These are phyloP conservation scores for Irpex sp. DNA, from an alignment of 1,284 basidiomycete genomes.

Conservation along the genomic window DNA sequence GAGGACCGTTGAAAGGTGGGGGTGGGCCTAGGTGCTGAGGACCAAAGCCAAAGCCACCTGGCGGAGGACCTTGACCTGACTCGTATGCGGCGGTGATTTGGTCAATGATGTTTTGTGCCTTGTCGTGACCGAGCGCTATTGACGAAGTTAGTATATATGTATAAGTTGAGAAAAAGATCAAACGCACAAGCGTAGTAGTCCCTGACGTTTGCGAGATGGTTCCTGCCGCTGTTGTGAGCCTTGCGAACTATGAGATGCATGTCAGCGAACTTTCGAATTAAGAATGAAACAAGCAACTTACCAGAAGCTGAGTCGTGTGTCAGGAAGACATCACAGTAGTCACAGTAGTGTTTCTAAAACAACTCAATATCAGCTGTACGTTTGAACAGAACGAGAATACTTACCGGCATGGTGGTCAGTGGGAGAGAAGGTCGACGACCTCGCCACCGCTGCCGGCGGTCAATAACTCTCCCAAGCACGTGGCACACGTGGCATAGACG, in stretches of 20 bases:
- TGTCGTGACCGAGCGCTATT: conserved; percentile 88
- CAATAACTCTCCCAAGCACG: conserved; percentile 11
- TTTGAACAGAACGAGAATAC: conserved; percentile 16
- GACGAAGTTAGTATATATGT: conserved; percentile 7
- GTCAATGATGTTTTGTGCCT: conserved; percentile 94
- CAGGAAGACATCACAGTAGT: conserved; percentile 89
- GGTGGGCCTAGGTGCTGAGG: conserved; percentile 57
- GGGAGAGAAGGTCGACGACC: conserved; percentile 5
- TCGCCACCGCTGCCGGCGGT: conserved; percentile 11
- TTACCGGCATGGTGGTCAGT: conserved; percentile 44
- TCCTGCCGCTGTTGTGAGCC: conserved; percentile 95
- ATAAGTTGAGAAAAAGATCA: background rate
- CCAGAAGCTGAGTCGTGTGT: conserved; percentile 89
- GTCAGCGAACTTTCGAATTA: conserved; percentile 9
- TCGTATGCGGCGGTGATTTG: conserved; percentile 92
- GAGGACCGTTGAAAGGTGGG: conserved; percentile 42
- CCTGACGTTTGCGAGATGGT: conserved; percentile 93
- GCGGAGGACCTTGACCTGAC: conserved; percentile 75
- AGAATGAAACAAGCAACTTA: conserved; percentile 22
- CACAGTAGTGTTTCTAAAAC: conserved; percentile 78
- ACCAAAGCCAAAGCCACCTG: conserved; percentile 76
- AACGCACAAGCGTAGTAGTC: conserved; percentile 92
- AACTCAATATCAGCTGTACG: conserved; percentile 4
- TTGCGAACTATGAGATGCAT: conserved; percentile 69
- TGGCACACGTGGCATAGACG: conserved; percentile 10